Evolutionary conservation across 176 grass and related monocot genomes (phyloP).

Genomic region (Avena insularis): DNA sequence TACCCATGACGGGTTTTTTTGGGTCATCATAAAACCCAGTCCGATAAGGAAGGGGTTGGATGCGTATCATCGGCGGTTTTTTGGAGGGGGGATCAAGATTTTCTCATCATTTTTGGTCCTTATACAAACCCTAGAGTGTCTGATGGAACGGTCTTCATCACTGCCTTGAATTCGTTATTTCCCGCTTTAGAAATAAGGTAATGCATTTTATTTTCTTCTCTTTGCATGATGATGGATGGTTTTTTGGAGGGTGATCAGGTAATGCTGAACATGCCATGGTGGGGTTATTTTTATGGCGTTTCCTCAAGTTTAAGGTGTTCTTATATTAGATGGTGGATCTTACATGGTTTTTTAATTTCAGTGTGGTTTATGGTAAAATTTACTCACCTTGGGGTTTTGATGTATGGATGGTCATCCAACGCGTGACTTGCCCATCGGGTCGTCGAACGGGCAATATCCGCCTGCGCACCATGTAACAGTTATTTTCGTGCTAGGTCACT

Average conservation of each 20-base stretch:
- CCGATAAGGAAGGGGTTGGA: not conserved
- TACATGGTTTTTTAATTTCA: not conserved
- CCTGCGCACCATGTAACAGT: not conserved
- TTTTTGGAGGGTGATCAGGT: not conserved
- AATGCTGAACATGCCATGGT: not conserved
- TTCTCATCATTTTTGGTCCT: not conserved
- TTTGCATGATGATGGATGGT: too few species aligned
- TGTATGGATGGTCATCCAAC: not conserved
- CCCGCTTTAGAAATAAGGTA: not conserved
- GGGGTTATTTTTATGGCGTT: not conserved
- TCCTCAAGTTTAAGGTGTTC: not conserved
- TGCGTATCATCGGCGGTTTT: not conserved
- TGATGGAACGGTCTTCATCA: not conserved
- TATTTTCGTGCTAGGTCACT: not conserved
- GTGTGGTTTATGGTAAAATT: not conserved
- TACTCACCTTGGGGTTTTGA: not conserved
- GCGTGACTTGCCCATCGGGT: not conserved
- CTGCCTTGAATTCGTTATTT: too few species aligned
- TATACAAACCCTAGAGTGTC: not conserved
- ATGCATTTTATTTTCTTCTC: not conserved
- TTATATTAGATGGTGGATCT: not conserved
- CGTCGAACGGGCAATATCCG: not conserved
- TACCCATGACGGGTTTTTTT: not conserved
- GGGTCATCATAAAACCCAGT: not conserved
- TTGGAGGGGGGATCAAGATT: not conserved